Percentiles rank a stretch among this genome's conserved stretches.
Conservation (phyloP, 2,329 filamentous ascomycete genomes). For the Scedosporium aurantiacum region DNA sequence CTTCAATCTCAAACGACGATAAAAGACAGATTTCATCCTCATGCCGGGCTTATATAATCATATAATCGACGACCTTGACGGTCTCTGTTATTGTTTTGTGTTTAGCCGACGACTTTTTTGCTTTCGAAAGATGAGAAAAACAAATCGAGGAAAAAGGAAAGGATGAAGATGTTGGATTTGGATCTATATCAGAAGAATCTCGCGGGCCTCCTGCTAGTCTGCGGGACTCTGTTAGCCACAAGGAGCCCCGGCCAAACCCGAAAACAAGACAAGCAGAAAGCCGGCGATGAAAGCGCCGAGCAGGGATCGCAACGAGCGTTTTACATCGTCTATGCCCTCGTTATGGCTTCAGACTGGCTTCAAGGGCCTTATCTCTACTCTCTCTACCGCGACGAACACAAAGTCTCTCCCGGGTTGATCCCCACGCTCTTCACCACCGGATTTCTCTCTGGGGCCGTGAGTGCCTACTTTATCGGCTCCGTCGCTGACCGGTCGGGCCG, state of each 20-base stretch:
- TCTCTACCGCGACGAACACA: constrained; percentile 23
- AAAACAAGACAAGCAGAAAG: constrained; percentile 1
- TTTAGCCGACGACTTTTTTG: neutral
- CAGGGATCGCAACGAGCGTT: constrained; percentile 20
- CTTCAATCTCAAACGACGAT: too few relatives aligned
- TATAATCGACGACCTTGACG: too few relatives aligned
- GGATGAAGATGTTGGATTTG: constrained; percentile 11
- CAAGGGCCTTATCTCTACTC: constrained; percentile 27
- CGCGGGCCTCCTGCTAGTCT: constrained; percentile 20
- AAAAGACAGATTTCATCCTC: too few relatives aligned
- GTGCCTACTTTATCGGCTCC: constrained; percentile 33
- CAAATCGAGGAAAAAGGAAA: neutral
- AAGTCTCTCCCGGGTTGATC: constrained; percentile 17
- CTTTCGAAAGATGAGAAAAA: neutral
- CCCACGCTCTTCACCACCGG: constrained; percentile 30
- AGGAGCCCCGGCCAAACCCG: neutral
- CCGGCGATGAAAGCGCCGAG: neutral
- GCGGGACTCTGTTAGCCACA: constrained; percentile 14
- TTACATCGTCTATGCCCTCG: constrained; percentile 33
- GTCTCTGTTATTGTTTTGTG: neutral
- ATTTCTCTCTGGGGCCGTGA: constrained; percentile 32
- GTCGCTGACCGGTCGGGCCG: constrained; percentile 40
- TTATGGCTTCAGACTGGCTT: constrained; percentile 41
- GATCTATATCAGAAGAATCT: constrained; percentile 24
- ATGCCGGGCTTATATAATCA: too few relatives aligned